A percentile compares a stretch with the other conserved stretches of the same genome.
These are phyloP conservation scores for Vitis cinerea DNA, from an alignment of 164 flowering plant genomes.

Conservation along the genomic window DNA sequence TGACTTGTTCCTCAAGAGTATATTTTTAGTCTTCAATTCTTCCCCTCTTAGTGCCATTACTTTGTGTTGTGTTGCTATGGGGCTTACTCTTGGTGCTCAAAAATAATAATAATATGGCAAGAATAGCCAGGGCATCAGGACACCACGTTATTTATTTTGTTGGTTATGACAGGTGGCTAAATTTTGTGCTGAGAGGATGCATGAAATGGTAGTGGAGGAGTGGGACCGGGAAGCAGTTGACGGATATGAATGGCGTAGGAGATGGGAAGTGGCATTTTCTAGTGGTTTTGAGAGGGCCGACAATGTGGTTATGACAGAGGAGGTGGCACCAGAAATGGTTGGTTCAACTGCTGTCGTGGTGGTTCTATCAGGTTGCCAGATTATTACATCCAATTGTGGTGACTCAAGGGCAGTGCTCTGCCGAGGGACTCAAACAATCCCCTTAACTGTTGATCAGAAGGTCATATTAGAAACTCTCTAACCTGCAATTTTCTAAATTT, in stretches of 20 bases:
- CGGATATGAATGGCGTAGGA: conserved; percentile 48
- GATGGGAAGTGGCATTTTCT: conserved; percentile 53
- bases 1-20: no score
- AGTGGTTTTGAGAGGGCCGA: conserved; percentile 56
- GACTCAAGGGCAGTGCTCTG: conserved; percentile 80
- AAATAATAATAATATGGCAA: background rate
- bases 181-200: conserved; percentile 58
- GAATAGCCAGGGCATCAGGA: background rate
- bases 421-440: conserved; percentile 50
- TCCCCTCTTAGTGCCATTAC: no score
- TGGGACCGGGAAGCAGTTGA: conserved; percentile 37
- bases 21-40: no score
- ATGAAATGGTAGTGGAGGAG: conserved; percentile 54
- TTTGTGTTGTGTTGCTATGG: no score
- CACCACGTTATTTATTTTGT: background rate
- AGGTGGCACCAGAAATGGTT: conserved; percentile 55
- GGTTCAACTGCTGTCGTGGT: conserved; percentile 75
- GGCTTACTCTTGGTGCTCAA: no score
- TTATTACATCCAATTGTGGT: conserved; percentile 70
- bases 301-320: conserved; percentile 33
- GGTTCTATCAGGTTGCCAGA: conserved; percentile 68
- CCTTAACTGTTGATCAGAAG: conserved; percentile 73
- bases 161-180: conserved; percentile 50
- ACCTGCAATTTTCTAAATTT: background rate
- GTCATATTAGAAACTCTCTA: conserved; percentile 21